phyloP scores from a whole-genome alignment of 208 protist genomes.

The Crithidia brevicula region DNA sequence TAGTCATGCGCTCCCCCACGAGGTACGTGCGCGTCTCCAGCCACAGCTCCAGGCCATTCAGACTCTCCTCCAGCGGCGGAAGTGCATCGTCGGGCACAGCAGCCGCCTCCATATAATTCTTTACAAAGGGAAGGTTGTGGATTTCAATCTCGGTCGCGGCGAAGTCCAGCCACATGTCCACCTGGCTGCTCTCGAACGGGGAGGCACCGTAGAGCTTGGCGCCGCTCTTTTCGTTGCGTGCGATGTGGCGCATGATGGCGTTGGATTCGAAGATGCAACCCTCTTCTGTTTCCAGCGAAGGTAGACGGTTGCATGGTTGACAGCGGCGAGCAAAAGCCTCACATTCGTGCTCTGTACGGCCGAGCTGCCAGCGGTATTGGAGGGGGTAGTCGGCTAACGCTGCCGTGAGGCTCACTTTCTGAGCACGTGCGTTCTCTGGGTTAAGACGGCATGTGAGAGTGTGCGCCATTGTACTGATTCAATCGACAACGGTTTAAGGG shows the following conservation, averaged over 20 bases:
- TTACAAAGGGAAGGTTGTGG: slow-evolving; percentile 38
- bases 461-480: not conserved
- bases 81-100: slow-evolving; percentile 35
- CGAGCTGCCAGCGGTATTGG: slow-evolving; percentile 41
- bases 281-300: slow-evolving; percentile 77
- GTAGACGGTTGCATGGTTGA: slow-evolving; percentile 69
- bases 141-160: slow-evolving; percentile 63
- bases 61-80: slow-evolving; percentile 40
- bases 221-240: slow-evolving; percentile 57
- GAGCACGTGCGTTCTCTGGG: slow-evolving; percentile 52
- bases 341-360: slow-evolving; percentile 68
- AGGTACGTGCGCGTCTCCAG: slow-evolving; percentile 86
- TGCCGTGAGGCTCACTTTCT: slow-evolving; percentile 71
- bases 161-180: slow-evolving; percentile 93
- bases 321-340: slow-evolving; percentile 61
- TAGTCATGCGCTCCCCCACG: slow-evolving; percentile 83
- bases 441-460: slow-evolving; percentile 1
- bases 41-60: slow-evolving; percentile 69
- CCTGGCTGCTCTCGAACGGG: slow-evolving; percentile 71
- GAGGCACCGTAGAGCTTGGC: slow-evolving; percentile 76
- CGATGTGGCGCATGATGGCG: slow-evolving; percentile 85
- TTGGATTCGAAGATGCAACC: slow-evolving; percentile 89
- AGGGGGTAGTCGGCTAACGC: slow-evolving; percentile 60
- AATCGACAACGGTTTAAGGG: too few species aligned
- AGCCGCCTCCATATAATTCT: slow-evolving; percentile 24